Percentiles rank a stretch among this genome's conserved stretches.
phyloP scores from a whole-genome alignment of 2,329 filamentous ascomycete genomes.

The Ophiostoma ips region DNA sequence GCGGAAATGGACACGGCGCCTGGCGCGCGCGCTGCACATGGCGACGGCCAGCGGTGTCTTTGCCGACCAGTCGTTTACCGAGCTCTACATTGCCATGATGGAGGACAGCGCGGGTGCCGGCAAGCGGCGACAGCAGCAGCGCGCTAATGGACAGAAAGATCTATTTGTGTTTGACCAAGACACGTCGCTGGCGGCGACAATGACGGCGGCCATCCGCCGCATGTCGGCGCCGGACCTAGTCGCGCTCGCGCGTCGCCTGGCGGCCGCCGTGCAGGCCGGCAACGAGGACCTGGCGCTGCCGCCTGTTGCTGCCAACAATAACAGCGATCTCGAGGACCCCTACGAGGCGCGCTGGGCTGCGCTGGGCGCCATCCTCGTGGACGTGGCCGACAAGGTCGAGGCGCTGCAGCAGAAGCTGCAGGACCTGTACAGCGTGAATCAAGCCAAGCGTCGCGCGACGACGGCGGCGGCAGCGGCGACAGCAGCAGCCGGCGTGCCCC shows the following conservation, averaged over 20 bases:
- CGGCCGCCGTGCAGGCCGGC: constrained; percentile 23
- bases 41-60: constrained; percentile 23
- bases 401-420: constrained; percentile 31
- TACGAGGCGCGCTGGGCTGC: background rate
- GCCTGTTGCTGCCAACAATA: constrained; percentile 19
- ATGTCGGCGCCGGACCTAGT: constrained; percentile 38
- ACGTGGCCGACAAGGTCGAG: constrained; percentile 32
- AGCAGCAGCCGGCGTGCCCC: background rate
- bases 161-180: constrained; percentile 25
- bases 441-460: background rate
- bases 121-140: constrained; percentile 6
- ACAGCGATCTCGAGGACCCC: background rate
- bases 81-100: constrained; percentile 48
- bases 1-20: constrained; percentile 21
- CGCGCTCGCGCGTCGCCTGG: constrained; percentile 28
- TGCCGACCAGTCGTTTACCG: constrained; percentile 27
- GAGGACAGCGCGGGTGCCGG: constrained; percentile 1
- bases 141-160: background rate
- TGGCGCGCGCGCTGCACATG: constrained; percentile 37
- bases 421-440: constrained; percentile 27
- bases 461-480: too few species aligned
- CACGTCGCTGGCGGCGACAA: constrained; percentile 28
- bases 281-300: constrained; percentile 25
- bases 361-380: constrained; percentile 23
- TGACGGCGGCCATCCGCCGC: constrained; percentile 42